These are phyloP conservation scores for Diospyros kaki DNA, from an alignment of 148 eudicot species.

Conservation along the genomic window DNA sequence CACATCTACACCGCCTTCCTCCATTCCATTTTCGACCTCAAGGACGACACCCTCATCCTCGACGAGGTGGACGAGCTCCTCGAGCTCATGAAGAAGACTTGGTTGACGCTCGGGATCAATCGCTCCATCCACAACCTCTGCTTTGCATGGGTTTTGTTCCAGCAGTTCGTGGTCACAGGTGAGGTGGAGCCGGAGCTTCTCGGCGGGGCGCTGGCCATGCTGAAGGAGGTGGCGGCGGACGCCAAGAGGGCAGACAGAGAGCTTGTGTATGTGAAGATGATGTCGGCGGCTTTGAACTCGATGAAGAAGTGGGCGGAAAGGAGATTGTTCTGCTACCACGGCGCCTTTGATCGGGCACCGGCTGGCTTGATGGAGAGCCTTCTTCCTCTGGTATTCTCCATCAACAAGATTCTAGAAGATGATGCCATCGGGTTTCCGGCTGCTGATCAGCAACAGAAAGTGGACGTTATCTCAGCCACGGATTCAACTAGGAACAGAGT, in stretches of 20 bases:
- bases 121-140: conserved; percentile 62
- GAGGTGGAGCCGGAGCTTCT: conserved; percentile 68
- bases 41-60: conserved; percentile 60
- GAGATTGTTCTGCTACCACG: conserved; percentile 57
- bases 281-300: conserved; percentile 46
- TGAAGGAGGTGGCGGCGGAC: conserved; percentile 67
- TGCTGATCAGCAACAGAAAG: conserved; percentile 37
- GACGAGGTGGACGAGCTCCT: conserved; percentile 87
- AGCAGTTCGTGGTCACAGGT: conserved; percentile 64
- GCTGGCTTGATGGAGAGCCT: conserved; percentile 49
- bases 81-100: conserved; percentile 89
- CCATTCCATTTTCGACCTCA: conserved; percentile 61
- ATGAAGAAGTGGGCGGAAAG: conserved; percentile 78
- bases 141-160: conserved; percentile 76
- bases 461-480: conserved; percentile 15
- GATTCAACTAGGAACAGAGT: conserved; percentile 46
- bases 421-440: conserved; percentile 36
- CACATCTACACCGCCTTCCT: conserved; percentile 64
- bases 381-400: conserved; percentile 58
- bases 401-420: conserved; percentile 62
- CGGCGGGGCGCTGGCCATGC: conserved; percentile 52
- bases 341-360: conserved; percentile 32
- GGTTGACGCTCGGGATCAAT: conserved; percentile 68
- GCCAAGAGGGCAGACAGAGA: conserved; percentile 66
- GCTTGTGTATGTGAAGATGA: conserved; percentile 42